Percentiles rank a stretch among this genome's conserved stretches.
Conservation (phyloP, 2,329 filamentous ascomycete species). For the Pseudopithomyces maydicus region DNA sequence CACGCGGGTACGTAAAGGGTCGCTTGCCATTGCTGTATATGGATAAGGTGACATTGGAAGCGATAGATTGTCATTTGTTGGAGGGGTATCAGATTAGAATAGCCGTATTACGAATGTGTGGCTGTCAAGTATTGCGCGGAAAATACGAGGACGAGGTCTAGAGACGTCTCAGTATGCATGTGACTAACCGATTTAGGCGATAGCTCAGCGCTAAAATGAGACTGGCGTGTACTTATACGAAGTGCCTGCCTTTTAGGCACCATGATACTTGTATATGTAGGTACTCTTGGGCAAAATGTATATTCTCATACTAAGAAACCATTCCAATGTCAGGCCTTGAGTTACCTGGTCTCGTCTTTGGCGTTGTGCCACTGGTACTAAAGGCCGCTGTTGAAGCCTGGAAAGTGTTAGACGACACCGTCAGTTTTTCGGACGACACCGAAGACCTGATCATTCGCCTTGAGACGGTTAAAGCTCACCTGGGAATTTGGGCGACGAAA, state of each 20-base stretch:
- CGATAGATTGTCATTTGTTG: not conserved
- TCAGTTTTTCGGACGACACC: constrained; percentile 1
- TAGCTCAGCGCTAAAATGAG: not conserved
- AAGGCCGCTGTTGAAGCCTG: not conserved
- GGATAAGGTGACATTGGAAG: not conserved
- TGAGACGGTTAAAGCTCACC: constrained; percentile 4
- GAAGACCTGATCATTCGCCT: constrained; percentile 6
- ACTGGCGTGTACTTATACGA: not conserved
- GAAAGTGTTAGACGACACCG: constrained; percentile 6
- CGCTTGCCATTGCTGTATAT: not conserved
- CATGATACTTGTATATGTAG: not conserved
- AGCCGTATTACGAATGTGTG: not conserved
- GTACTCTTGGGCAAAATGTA: no score
- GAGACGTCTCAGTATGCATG: not conserved
- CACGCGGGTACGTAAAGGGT: not conserved
- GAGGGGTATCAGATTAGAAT: not conserved
- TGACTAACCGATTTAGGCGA: not conserved
- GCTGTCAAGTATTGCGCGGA: not conserved
- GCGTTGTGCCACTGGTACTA: constrained; percentile 2
- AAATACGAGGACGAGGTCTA: not conserved
- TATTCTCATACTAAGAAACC: no score
- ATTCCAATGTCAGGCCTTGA: constrained; percentile 2
- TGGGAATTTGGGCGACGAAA: constrained; percentile 9
- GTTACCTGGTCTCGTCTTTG: not conserved
- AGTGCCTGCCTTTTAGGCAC: not conserved